Conservation (phyloP, 2,329 filamentous ascomycete genomes). For the Hortaea werneckii region DNA sequence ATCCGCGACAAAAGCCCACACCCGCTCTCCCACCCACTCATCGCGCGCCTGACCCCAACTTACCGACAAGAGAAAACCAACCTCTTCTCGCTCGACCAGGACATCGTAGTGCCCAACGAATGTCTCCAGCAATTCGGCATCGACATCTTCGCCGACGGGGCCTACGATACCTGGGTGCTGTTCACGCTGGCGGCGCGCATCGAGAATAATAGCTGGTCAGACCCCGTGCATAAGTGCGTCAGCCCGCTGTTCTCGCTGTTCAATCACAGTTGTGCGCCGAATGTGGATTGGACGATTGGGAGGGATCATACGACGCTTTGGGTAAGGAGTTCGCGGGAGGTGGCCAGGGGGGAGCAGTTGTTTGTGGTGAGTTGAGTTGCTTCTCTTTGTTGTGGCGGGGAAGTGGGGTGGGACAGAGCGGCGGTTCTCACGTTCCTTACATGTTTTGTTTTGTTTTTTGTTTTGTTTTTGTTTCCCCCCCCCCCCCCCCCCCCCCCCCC, state of each 20-base stretch:
- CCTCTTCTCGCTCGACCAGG: conserved; percentile 60
- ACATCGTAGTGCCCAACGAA: conserved; percentile 59
- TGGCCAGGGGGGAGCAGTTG: conserved; percentile 19
- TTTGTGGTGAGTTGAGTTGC: conserved; percentile 9
- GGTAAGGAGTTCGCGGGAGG: conserved; percentile 5
- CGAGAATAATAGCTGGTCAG: conserved; percentile 72
- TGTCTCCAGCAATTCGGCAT: conserved; percentile 71
- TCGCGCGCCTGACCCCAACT: conserved; percentile 18
- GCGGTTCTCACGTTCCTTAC: neutral
- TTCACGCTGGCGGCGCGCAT: conserved; percentile 84
- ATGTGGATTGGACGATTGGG: conserved; percentile 64
- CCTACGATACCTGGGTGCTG: conserved; percentile 69
- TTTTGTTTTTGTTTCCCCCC: neutral
- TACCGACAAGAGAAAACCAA: conserved; percentile 10
- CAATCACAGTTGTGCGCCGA: conserved; percentile 90
- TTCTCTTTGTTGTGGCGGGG: too few relatives aligned
- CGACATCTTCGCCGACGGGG: conserved; percentile 52
- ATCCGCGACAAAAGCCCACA: conserved; percentile 9
- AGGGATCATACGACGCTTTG: conserved; percentile 12
- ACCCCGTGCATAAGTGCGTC: conserved; percentile 38
- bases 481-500: too few relatives aligned
- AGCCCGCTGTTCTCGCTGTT: conserved; percentile 90
- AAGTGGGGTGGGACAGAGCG: too few relatives aligned
- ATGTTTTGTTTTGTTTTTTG: neutral
- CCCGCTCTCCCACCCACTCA: conserved; percentile 17